Evolutionary conservation across 805 yeast species (phyloP).

Genomic region (Wickerhamomyces canadensis): DNA sequence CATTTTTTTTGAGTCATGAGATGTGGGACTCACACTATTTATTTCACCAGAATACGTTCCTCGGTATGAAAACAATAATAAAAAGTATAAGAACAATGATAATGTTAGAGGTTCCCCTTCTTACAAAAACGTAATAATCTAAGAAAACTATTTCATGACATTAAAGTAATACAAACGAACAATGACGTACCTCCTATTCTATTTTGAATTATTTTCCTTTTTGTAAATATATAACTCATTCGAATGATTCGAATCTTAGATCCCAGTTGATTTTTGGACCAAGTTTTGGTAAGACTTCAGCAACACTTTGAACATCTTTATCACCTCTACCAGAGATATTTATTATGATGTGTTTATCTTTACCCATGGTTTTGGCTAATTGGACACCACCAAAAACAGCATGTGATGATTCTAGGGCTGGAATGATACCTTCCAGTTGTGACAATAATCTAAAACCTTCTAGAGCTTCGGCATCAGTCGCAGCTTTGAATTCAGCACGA

Average conservation of each 20-base stretch:
- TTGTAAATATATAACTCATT: constrained; percentile 4
- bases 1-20: constrained; percentile 80
- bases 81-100: background rate
- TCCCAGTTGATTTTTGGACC: constrained; percentile 97
- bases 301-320: constrained; percentile 96
- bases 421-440: constrained; percentile 96
- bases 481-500: constrained; percentile 86
- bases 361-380: constrained; percentile 75
- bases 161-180: no score
- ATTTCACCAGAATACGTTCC: no score
- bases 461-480: constrained; percentile 92
- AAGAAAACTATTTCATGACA: no score
- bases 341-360: constrained; percentile 78
- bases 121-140: no score
- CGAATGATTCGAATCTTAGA: constrained; percentile 64
- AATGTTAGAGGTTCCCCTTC: no score
- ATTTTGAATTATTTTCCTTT: no score
- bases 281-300: constrained; percentile 82
- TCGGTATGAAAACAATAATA: background rate
- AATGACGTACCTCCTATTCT: no score
- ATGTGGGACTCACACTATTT: no score
- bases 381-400: constrained; percentile 90
- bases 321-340: constrained; percentile 98
- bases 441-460: constrained; percentile 84
- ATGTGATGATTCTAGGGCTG: constrained; percentile 96